These are phyloP conservation scores for Choricystis sp. DNA, from an alignment of 139 green algal species.

Conservation along the genomic window DNA sequence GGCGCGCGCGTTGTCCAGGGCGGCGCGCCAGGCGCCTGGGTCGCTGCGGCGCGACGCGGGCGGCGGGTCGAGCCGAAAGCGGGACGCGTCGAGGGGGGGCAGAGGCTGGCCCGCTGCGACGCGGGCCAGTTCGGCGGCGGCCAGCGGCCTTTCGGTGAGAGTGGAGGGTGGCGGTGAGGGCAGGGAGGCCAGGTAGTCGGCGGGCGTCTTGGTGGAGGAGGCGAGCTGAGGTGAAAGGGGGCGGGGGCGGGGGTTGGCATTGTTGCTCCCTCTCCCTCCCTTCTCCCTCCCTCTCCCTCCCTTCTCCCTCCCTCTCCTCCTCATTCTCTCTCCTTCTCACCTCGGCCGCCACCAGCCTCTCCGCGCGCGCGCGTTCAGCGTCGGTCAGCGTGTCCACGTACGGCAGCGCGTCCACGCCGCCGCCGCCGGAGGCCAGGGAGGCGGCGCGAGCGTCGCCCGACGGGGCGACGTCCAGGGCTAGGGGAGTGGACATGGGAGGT, in stretches of 20 bases:
- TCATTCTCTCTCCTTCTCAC: too few species aligned
- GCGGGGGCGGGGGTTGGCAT: background rate
- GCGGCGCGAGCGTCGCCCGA: too few species aligned
- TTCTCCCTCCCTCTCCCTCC: too few species aligned
- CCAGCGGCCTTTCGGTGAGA: conserved; percentile 14
- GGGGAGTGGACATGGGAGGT: too few species aligned
- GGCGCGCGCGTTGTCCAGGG: conserved; percentile 49
- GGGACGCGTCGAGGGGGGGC: conserved; percentile 34
- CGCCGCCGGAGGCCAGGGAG: too few species aligned
- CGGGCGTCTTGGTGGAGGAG: conserved; percentile 29
- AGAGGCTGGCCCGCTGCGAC: conserved; percentile 24
- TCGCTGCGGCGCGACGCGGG: conserved; percentile 31
- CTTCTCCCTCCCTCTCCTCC: too few species aligned
- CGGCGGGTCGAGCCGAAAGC: conserved; percentile 44
- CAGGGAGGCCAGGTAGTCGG: conserved; percentile 55
- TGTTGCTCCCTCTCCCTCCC: background rate
- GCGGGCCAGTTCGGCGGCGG: conserved; percentile 19
- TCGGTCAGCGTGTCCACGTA: conserved; percentile 49
- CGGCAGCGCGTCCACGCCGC: conserved; percentile 58
- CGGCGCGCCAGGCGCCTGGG: conserved; percentile 28
- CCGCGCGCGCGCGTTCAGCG: conserved; percentile 26
- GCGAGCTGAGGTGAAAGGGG: conserved; percentile 10
- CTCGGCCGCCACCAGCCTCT: conserved; percentile 61
- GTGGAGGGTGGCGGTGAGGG: conserved; percentile 24
- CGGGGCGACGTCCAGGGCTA: too few species aligned